These are phyloP conservation scores for Pseudocercospora fuligena DNA, from an alignment of 2,329 filamentous ascomycete species.

Conservation along the genomic window DNA sequence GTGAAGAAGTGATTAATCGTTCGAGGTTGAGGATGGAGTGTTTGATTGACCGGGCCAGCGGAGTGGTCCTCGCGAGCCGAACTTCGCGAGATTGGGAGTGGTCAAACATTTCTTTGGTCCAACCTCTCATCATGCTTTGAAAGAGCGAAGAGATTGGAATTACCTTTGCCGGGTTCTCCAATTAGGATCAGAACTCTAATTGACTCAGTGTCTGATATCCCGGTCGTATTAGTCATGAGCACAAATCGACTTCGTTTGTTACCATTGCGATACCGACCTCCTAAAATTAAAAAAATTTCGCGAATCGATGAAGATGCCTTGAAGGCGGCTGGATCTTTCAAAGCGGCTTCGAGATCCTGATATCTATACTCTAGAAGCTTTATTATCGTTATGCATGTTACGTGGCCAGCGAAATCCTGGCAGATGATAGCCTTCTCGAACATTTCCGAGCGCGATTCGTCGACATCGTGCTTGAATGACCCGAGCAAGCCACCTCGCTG, in stretches of 20 bases:
- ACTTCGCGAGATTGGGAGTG: not conserved
- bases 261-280: too few relatives aligned
- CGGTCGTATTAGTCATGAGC: too few relatives aligned
- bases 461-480: not conserved
- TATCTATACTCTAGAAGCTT: too few relatives aligned
- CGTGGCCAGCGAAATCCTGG: not conserved
- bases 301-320: too few relatives aligned
- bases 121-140: too few relatives aligned
- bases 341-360: too few relatives aligned
- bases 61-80: not conserved
- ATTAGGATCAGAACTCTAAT: not conserved
- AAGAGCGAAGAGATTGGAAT: not conserved
- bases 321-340: too few relatives aligned
- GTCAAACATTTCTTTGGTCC: not conserved
- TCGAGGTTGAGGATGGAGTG: too few relatives aligned
- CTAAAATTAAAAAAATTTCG: too few relatives aligned
- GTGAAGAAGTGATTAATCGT: not conserved
- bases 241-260: too few relatives aligned
- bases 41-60: too few relatives aligned
- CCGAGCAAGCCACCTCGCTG: not conserved
- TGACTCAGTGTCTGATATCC: not conserved
- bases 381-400: too few relatives aligned
- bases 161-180: not conserved
- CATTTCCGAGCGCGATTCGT: not conserved
- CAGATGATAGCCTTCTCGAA: conserved; percentile 1